These are phyloP conservation scores for Psilocybe subaeruginosa DNA, from an alignment of 768 basidiomycete genomes.

Conservation along the genomic window DNA sequence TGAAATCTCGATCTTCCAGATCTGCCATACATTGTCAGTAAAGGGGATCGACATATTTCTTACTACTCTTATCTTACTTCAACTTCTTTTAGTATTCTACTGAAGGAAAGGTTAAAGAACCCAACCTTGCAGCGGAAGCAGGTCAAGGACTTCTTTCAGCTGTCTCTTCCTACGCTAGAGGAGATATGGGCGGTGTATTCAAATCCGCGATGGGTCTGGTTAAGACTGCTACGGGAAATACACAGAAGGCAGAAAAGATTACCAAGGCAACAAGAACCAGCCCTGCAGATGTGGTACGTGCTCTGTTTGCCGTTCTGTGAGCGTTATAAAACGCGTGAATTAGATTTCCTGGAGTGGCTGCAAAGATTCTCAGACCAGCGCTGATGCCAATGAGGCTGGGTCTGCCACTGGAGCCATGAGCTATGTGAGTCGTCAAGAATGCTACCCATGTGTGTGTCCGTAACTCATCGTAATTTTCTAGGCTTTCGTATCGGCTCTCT, in stretches of 20 bases:
- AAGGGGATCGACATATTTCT: neutral
- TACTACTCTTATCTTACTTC: neutral
- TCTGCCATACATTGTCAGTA: conserved; percentile 65
- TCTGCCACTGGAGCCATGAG: conserved; percentile 81
- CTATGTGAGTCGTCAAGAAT: conserved; percentile 47
- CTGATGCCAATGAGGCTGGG: conserved; percentile 70
- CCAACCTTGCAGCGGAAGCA: conserved; percentile 85
- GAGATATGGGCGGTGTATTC: conserved; percentile 82
- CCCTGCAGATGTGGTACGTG: conserved; percentile 82
- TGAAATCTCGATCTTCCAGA: conserved; percentile 38
- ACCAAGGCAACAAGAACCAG: conserved; percentile 71
- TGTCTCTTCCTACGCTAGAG: conserved; percentile 72
- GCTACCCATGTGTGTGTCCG: neutral
- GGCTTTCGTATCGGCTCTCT: conserved; percentile 61
- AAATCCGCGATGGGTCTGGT: conserved; percentile 73
- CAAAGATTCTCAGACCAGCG: conserved; percentile 83
- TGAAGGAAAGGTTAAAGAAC: conserved; percentile 94
- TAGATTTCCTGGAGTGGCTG: conserved; percentile 89
- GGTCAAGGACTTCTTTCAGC: conserved; percentile 86
- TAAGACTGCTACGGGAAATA: conserved; percentile 71
- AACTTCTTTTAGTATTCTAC: conserved; percentile 73
- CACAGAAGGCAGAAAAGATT: conserved; percentile 63
- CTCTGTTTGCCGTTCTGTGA: neutral
- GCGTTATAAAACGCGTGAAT: conserved; percentile 2
- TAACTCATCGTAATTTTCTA: conserved; percentile 20